Evolutionary conservation across 139 green algal genomes (phyloP).

Genomic region (Ettlia oleoabundans): DNA sequence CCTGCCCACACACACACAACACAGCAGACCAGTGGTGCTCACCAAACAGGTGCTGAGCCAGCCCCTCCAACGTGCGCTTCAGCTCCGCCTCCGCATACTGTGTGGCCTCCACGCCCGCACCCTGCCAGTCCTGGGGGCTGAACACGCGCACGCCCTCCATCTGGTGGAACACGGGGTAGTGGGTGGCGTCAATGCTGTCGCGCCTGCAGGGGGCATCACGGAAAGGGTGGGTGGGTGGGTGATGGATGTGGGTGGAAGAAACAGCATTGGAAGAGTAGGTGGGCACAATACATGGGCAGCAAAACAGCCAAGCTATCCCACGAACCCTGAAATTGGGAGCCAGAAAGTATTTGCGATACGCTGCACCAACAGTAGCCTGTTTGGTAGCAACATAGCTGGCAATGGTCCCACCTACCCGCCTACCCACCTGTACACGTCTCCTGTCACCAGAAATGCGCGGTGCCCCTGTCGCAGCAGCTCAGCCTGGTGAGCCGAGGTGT

Average conservation of each 20-base stretch:
- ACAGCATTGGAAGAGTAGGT: no score
- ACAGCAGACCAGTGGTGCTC: no score
- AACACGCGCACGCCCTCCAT: slow-evolving; percentile 92
- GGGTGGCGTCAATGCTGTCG: slow-evolving; percentile 97
- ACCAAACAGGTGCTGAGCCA: slow-evolving; percentile 92
- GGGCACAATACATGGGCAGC: no score
- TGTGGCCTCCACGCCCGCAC: slow-evolving; percentile 54
- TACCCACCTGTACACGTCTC: slow-evolving; percentile 90
- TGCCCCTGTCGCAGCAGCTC: slow-evolving; percentile 86
- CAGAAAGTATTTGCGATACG: no score
- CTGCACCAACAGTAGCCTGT: no score
- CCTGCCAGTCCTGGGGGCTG: slow-evolving; percentile 63
- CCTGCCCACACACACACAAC: no score
- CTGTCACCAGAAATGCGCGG: slow-evolving; percentile 92
- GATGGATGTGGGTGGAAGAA: neutral
- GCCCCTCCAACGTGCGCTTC: slow-evolving; percentile 91
- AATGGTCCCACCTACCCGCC: neutral
- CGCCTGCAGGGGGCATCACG: slow-evolving; percentile 48
- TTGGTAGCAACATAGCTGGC: no score
- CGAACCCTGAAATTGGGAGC: no score
- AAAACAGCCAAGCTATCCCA: no score
- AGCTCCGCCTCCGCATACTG: slow-evolving; percentile 73
- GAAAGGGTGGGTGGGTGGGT: no score
- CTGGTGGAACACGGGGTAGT: slow-evolving; percentile 99
- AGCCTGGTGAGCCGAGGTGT: slow-evolving; percentile 88